Evolutionary conservation across 2,329 filamentous ascomycete species (phyloP), one percentile per base, ranked within the genome.

Genomic region (Thielaviopsis punctulata): DNA sequence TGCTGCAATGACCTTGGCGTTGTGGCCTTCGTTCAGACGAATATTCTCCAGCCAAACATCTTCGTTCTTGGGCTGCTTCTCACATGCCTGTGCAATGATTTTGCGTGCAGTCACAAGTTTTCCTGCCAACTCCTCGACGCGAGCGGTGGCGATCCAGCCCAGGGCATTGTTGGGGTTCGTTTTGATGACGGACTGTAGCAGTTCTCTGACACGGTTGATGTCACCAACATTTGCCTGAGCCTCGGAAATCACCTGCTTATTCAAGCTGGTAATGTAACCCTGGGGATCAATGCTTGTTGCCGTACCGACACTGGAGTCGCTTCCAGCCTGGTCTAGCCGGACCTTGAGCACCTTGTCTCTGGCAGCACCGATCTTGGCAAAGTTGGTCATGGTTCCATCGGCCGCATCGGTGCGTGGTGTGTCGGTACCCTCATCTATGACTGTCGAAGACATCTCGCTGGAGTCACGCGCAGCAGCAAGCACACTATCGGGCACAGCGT

Each of bases 21-120:
- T 98, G 51, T 87, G 82, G 22, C 82, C 80, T 61, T 95, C 87
- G 64, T 95, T 95, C 2, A 98, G 72, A 51, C 89, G 80, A 58
- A 98, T 96, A 52, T 90, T 93, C 65, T 98, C 92, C 41, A 96
- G 69, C 93, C 93, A 98, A 5, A 84, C 86, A 63, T 95, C 92
- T 65, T 95, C 88, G 58, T 83, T 95, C 66, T 90, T 92, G 0
- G 90, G 92, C 60, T 90, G 96, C 60, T 89, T 79, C 58, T 90
- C 81, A 62, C 88, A 95, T 1, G 90, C 93, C 60, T 86, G 79
- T 2, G 86, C 80, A 56, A 98, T 95, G 36, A 93, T 77, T 60
- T 84, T 92, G 52, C 90, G 79, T 12, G 92, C 92, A 3, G 88
- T 84, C 6, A 93, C 88, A 52, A 86, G 84, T 66, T 93, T 94